phyloP scores from a whole-genome alignment of 768 basidiomycete species.

The Hydnomerulius pinastri region DNA sequence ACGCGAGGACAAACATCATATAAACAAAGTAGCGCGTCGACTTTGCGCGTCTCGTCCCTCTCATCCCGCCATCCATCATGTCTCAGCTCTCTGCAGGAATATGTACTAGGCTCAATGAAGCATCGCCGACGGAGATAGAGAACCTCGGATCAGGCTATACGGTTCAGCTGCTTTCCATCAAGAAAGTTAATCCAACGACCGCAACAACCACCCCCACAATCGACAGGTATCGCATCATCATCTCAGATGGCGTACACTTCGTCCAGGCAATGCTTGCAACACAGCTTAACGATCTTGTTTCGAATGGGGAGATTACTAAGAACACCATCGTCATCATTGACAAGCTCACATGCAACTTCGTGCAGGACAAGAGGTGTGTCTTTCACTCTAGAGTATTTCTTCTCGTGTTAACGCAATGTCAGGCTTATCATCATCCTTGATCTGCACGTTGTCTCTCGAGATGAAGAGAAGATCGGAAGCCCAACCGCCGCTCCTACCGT shows the following conservation, averaged over 20 bases:
- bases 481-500: constrained; percentile 44
- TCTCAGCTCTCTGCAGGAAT: constrained; percentile 61
- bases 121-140: constrained; percentile 33
- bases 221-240: constrained; percentile 77
- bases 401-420: constrained; percentile 5
- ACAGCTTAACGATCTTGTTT: constrained; percentile 77
- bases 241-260: constrained; percentile 87
- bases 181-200: constrained; percentile 55
- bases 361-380: constrained; percentile 80
- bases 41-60: neutral
- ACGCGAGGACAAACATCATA: constrained; percentile 9
- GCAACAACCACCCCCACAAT: constrained; percentile 34
- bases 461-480: constrained; percentile 74
- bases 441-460: constrained; percentile 54
- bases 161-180: constrained; percentile 83
- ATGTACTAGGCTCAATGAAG: constrained; percentile 48
- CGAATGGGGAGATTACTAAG: constrained; percentile 61
- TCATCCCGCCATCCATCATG: constrained; percentile 31
- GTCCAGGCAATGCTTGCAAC: constrained; percentile 96
- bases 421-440: constrained; percentile 84
- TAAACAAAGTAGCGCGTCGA: constrained; percentile 9
- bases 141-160: constrained; percentile 41
- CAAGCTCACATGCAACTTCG: constrained; percentile 77
- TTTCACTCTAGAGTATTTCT: neutral
- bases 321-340: constrained; percentile 70